Conservation (phyloP, 192 early-diverging fungal genomes). For the Thamnidium elegans region DNA sequence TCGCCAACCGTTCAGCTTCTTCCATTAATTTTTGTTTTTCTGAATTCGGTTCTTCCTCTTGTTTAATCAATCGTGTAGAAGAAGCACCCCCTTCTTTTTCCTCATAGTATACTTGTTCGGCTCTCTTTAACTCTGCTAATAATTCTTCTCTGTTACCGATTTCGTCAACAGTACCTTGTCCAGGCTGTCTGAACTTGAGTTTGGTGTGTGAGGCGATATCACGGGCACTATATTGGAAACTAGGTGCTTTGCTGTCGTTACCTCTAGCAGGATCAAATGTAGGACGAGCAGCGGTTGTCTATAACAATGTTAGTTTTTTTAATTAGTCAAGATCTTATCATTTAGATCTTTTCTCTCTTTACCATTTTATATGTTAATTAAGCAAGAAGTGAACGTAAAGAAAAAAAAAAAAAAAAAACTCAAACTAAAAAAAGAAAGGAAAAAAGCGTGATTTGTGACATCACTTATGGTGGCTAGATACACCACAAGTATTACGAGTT, state of each 20-base stretch:
- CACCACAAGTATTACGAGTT: no score
- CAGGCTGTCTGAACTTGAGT: conserved; percentile 72
- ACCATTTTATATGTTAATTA: no score
- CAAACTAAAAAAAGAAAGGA: not conserved
- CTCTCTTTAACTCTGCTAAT: conserved; percentile 60
- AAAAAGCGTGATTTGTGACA: not conserved
- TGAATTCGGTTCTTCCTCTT: conserved; percentile 31
- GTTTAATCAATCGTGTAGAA: conserved; percentile 17
- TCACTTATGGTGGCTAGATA: no score
- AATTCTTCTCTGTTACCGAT: conserved; percentile 57
- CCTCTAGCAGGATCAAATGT: conserved; percentile 78
- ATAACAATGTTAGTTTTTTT: not conserved
- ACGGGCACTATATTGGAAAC: conserved; percentile 61
- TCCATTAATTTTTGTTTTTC: conserved; percentile 39
- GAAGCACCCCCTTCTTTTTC: conserved; percentile 32
- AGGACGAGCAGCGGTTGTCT: conserved; percentile 69
- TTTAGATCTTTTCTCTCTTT: no score
- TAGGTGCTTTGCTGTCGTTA: conserved; percentile 57
- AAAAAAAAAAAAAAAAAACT: not conserved
- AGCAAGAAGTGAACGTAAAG: not conserved
- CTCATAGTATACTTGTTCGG: conserved; percentile 65
- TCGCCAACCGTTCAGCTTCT: conserved; percentile 48
- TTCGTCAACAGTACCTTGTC: conserved; percentile 59
- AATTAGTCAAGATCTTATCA: not conserved
- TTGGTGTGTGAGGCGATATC: conserved; percentile 75